Evolutionary conservation across 164 flowering plant species (phyloP).

Genomic region (Litsea cubeba): DNA sequence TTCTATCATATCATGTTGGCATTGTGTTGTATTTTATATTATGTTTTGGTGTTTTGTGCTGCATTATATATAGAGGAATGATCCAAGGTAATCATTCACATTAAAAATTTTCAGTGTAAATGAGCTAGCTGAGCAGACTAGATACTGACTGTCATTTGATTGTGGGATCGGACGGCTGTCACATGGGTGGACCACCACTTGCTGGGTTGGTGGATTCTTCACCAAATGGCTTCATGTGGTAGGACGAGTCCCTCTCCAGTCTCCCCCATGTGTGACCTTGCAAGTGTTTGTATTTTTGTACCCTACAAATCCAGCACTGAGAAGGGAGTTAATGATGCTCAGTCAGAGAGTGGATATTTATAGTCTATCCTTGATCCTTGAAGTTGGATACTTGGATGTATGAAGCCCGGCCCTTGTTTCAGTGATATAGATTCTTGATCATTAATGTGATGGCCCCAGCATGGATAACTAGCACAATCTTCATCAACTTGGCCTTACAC

Average conservation of each 20-base stretch:
- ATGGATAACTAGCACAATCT: too few relatives aligned
- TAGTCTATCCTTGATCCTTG: too few relatives aligned
- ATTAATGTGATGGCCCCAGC: too few relatives aligned
- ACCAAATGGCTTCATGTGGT: neutral
- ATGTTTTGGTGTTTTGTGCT: neutral
- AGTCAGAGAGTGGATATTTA: too few relatives aligned
- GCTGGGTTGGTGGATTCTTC: constrained; percentile 7
- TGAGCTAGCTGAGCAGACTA: neutral
- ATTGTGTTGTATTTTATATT: neutral
- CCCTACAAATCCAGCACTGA: too few relatives aligned
- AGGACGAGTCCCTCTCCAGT: neutral
- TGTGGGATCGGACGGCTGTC: constrained; percentile 1
- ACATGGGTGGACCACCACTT: constrained; percentile 6
- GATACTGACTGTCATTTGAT: neutral
- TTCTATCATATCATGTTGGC: neutral
- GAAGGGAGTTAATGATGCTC: too few relatives aligned
- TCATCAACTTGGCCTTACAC: too few relatives aligned
- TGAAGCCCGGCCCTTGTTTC: too few relatives aligned
- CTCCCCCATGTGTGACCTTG: constrained; percentile 1
- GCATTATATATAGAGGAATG: constrained; percentile 1
- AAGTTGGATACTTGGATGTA: too few relatives aligned
- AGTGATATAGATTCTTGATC: too few relatives aligned
- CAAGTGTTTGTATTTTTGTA: neutral
- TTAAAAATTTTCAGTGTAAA: neutral
- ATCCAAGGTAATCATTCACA: neutral